Evolutionary conservation across 305 asterid species (phyloP).

Genomic region (Withania somnifera): DNA sequence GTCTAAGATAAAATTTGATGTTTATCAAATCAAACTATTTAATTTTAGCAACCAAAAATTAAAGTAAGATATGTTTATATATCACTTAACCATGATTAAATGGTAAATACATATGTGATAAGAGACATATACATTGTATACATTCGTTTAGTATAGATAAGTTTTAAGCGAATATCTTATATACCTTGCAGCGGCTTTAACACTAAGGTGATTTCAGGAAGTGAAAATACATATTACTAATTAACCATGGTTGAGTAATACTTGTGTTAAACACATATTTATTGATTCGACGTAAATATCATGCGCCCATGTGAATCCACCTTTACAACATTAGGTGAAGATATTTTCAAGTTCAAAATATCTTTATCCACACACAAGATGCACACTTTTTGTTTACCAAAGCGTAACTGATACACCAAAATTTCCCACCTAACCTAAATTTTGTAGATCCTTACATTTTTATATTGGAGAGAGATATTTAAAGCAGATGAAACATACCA

Average conservation of each 20-base stretch:
- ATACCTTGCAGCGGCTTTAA: too few species aligned
- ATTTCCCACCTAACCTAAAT: background rate
- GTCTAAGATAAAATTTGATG: too few species aligned
- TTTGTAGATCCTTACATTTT: background rate
- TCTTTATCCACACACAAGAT: background rate
- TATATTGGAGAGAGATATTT: background rate
- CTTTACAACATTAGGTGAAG: background rate
- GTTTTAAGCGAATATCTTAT: too few species aligned
- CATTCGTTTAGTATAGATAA: too few species aligned
- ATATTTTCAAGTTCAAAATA: background rate
- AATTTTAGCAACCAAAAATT: too few species aligned
- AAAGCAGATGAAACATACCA: background rate
- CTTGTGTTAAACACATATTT: background rate
- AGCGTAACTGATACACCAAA: background rate
- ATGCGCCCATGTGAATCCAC: background rate
- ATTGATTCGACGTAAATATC: background rate
- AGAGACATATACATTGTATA: too few species aligned
- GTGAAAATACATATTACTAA: too few species aligned
- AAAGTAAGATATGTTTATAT: too few species aligned
- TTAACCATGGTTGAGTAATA: background rate
- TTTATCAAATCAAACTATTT: too few species aligned
- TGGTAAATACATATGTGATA: too few species aligned
- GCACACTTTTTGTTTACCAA: background rate
- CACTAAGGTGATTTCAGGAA: too few species aligned
- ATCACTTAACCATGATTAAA: too few species aligned